Base-by-base conservation (phyloP, 148 eudicot species). In the Silene uniflora region DNA sequence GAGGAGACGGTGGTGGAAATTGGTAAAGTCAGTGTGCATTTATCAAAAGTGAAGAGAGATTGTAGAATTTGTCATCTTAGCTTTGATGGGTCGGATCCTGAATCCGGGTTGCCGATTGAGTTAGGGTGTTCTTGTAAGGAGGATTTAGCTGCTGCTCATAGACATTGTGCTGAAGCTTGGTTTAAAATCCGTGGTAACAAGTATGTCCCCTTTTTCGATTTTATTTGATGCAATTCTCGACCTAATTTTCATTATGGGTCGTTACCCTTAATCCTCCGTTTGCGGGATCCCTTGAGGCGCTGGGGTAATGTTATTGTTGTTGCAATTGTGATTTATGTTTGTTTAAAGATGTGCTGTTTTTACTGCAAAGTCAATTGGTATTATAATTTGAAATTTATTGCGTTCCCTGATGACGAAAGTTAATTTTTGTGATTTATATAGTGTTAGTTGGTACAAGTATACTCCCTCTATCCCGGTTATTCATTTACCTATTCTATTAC, bases 161-260 rank as follows among this genome's bases (percentile, higher is more conserved):
- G 76, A 76, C 88, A 86, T 8, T 92, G 98, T 89, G 98, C 98
- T 73, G 93, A 92, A 81, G 84, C 91, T 76, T 92, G 98, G 98
- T 92, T 92, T 86, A 92, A 92, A 76, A 92, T 92, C 81, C 91
- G 88, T 77, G 98, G 98, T n/a, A 92, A 92, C 82, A 92, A 85
- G 97, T 90, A 83, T 77, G 92, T 86, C 0, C 32, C 7, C 10
- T 29, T 8, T 21, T 6, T 65, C 17, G 7, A 16, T 3, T 61
- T 60, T 3, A 19, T 21, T 61, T 65, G 5, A 9, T 3, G 9
- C 0, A 29, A 65, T 69, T 14, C 4, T 14, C 11, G 9, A 44
- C 14, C 1, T 69, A 27, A 49, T 10, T 69, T 46, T 69, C 44
- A 39, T 39, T 39, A 39, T 32, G 35, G 2, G 35, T 32, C 35